Conservation (phyloP, 1,284 basidiomycete genomes). For the Pholiota adiposa region DNA sequence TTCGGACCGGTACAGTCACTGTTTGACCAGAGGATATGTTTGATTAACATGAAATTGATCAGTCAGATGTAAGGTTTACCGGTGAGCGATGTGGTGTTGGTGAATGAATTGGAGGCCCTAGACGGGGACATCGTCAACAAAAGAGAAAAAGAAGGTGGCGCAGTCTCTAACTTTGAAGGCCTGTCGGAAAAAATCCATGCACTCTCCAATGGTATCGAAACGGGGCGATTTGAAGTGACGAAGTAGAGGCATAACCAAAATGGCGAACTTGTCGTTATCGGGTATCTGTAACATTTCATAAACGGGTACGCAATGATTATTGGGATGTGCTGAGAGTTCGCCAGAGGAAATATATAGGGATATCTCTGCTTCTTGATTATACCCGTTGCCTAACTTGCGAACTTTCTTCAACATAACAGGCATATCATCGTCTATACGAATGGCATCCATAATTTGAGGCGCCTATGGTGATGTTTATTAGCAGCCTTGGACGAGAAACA, state of each 20-base stretch:
- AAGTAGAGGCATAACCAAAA: slow-evolving; percentile 38
- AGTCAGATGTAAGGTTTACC: slow-evolving; percentile 27
- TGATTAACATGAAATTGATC: not conserved
- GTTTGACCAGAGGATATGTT: not conserved
- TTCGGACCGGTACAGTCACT: slow-evolving; percentile 25
- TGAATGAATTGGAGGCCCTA: slow-evolving; percentile 41
- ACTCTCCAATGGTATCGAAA: slow-evolving; percentile 37
- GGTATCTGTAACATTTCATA: slow-evolving; percentile 30
- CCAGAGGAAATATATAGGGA: slow-evolving; percentile 3
- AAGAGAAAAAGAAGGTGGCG: not conserved
- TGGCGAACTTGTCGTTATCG: slow-evolving; percentile 22
- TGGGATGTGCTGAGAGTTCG: slow-evolving; percentile 24
- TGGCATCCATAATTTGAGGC: not conserved
- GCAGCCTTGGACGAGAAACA: not conserved
- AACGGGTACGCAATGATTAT: slow-evolving; percentile 40
- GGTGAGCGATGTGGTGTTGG: slow-evolving; percentile 38
- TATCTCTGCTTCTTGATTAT: not conserved
- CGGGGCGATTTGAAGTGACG: slow-evolving; percentile 19
- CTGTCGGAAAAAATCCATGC: slow-evolving; percentile 34
- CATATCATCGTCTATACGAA: not conserved
- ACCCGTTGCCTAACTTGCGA: not conserved
- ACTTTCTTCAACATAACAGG: not conserved
- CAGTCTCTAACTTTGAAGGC: slow-evolving; percentile 32
- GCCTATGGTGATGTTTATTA: not conserved
- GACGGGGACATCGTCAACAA: too few relatives aligned